Base-by-base conservation (phyloP, 1,139 yeast genomes). In the Pneumocystis canis region DNA sequence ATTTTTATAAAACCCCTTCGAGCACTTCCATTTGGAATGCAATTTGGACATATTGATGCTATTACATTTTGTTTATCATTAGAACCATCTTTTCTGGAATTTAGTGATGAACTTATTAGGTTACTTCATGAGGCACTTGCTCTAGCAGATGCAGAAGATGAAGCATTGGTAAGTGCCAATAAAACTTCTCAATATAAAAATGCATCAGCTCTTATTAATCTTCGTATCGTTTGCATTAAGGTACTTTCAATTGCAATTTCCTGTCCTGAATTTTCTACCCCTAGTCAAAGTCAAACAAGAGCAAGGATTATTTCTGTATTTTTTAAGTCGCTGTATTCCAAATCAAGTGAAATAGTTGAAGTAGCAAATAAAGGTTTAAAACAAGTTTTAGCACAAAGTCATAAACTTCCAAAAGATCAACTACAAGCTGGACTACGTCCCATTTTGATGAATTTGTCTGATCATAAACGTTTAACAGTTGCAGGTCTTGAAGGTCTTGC, bases 21-120 rank as follows among this genome's bases (percentile, higher is more conserved):
- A 66, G 98, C 98, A 0, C 78, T 94, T 66, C 98, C 99, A 0
- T 92, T 94, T 76, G 95, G 97, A 2, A 92, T 90, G 96, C 98
- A 94, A 75, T 92, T 94, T 64, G 98, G 98, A 40, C 90, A 92
- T 73, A 89, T 94, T 66, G 98, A 92, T 74, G 98, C 97, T 0
- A 88, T 94, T 16, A 84, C 95, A 0, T 94, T 85, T 73, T 92
- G 97, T 70, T 77, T 94, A 66, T 83, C 85, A 1, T 78, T 92
- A 61, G 92, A 88, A 7, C 82, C 87, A 66, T 82, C 96, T 0
- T 89, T 92, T 69, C 76, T 92, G 68, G 85, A 86, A 9, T 90
- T 89, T 72, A 88, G 87, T 68, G 97, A 90, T 63, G 97, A 92
- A 70, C 76, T 94, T 66, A 86, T 86, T 66, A 78, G 98, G 65